These are phyloP conservation scores for Daucus carota DNA, from an alignment of 129 eudicot species.

Conservation along the genomic window DNA sequence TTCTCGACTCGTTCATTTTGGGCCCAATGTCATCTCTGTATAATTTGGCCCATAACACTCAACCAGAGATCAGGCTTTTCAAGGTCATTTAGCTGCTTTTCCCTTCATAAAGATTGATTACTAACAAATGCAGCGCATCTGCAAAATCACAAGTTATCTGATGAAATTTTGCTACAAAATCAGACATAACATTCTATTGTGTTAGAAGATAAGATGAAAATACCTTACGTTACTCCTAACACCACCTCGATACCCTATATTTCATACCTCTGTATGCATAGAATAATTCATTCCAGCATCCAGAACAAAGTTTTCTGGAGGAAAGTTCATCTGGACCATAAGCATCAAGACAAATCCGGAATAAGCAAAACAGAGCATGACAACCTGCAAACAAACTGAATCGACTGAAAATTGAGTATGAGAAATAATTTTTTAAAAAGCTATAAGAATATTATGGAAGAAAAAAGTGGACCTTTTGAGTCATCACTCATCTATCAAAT, in stretches of 20 bases:
- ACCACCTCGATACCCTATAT: not conserved
- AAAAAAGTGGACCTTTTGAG: not conserved
- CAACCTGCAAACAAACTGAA: not conserved
- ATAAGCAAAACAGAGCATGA: not conserved
- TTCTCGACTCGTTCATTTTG: no score
- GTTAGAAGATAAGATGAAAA: not conserved
- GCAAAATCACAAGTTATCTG: no score
- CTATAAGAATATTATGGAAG: not conserved
- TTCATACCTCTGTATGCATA: not conserved
- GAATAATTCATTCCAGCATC: not conserved
- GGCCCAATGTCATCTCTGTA: no score
- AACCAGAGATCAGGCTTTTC: not conserved
- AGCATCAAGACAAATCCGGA: not conserved
- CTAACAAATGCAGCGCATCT: not conserved
- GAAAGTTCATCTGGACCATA: not conserved
- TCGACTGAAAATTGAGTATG: not conserved
- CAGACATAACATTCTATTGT: not conserved
- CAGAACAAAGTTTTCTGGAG: not conserved
- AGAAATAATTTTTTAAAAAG: not conserved
- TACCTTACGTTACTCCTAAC: not conserved
- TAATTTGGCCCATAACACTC: not conserved
- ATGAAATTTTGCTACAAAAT: no score
- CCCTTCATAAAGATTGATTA: not conserved
- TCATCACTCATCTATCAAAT: slow-evolving; percentile 36
- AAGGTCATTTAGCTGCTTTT: not conserved